Base-by-base conservation (phyloP, 148 eudicot genomes). In the Linanthus parryae region DNA sequence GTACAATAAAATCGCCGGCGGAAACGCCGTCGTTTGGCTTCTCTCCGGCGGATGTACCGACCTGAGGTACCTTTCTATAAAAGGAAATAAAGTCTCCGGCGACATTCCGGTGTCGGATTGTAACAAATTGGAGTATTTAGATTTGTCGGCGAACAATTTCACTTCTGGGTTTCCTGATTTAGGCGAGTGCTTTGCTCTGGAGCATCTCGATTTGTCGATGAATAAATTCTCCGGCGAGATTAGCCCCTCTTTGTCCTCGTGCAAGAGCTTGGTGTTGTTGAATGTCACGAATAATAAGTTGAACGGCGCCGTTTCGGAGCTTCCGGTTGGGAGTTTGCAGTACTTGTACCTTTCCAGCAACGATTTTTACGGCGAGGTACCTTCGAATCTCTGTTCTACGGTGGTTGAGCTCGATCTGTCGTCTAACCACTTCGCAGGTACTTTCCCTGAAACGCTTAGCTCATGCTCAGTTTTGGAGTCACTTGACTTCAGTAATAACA, bases 131-230 rank as follows among this genome's bases (percentile, higher is more conserved):
- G 56, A 56, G 57, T 26, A 53, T 30, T 70, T 89, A 19, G 97
- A 85, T 65, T 65, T 85, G 44, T 89, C 95, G 2, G 41, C 43
- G 1, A 89, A 89, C 56, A 85, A 89, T 48, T 64, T 89, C 69
- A 72, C 84, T 20, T 20, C 54, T 25, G 39, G 31, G n/a, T 48
- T 83, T 3, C 95, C 95, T 7, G 11, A 14, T 1, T 67, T 85
- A 15, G 66, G 65, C 2, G 55, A 51, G 13, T 82, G 83, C 39
- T 58, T 73, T 4, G 55, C 30, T 29, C 54, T 90, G 48, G 24
- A 52, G 18, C 70, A 85, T 59, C 69, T 90, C 43, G 91, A 90
- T 62, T 66, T 90, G 48, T 82, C 91, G 2, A 67, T 85, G 1
- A 90, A 90, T 52, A 83, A 69, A 49, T 76, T 86, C 42, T 40